A percentile compares a stretch with the other conserved stretches of the same genome.
Evolutionary conservation across 306 rosid genomes (phyloP).

Genomic region (Fagus sylvatica): DNA sequence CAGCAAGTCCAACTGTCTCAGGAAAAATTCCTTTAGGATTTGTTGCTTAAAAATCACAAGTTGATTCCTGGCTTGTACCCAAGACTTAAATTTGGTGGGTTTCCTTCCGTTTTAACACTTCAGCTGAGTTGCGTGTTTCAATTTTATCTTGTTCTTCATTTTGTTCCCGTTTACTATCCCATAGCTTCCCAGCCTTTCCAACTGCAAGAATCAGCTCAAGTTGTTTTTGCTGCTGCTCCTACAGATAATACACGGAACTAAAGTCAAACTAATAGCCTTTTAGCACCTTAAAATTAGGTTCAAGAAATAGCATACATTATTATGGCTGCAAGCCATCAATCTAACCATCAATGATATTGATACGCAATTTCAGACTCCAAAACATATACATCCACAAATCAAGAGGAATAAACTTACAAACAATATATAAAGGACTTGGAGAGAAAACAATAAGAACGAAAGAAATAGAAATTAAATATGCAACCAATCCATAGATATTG

Average conservation of each 20-base stretch:
- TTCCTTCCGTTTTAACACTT: slow-evolving; percentile 53
- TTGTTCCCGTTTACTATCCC: slow-evolving; percentile 50
- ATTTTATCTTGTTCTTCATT: slow-evolving; percentile 32
- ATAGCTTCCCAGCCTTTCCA: slow-evolving; percentile 59
- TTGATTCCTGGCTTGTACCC: not conserved
- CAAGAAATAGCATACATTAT: slow-evolving; percentile 2
- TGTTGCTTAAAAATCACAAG: slow-evolving; percentile 5
- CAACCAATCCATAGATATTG: not conserved
- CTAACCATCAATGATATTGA: not conserved
- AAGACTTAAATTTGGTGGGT: slow-evolving; percentile 54
- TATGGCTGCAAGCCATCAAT: not conserved
- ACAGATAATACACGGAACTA: slow-evolving; percentile 19
- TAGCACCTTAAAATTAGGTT: not conserved
- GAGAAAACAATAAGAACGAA: not conserved
- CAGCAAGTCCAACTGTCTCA: not conserved
- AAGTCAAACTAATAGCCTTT: slow-evolving; percentile 12
- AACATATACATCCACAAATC: not conserved
- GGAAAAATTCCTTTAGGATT: not conserved
- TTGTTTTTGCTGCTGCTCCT: slow-evolving; percentile 93
- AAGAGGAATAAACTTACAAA: not conserved
- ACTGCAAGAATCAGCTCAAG: slow-evolving; percentile 83
- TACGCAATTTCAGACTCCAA: not conserved
- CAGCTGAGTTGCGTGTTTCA: slow-evolving; percentile 35
- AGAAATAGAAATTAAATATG: slow-evolving; percentile 2
- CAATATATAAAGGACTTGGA: not conserved